Conservation (phyloP, 192 early-diverging fungal genomes). For the Coemansia sp. region DNA sequence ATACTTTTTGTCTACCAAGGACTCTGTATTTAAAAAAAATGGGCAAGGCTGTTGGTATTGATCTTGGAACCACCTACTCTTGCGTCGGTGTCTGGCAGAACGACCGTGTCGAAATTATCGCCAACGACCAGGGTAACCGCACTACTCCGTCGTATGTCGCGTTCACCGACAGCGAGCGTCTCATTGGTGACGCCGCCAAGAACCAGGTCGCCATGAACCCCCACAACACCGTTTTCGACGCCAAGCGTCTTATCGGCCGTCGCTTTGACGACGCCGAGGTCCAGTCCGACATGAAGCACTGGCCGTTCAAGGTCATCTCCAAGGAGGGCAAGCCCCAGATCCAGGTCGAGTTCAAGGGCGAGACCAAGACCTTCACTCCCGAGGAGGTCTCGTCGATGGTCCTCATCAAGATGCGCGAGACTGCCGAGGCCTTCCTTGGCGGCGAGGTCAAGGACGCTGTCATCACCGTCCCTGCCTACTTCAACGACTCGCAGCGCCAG, state of each 20-base stretch:
- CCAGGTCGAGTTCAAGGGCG: slow-evolving; percentile 94
- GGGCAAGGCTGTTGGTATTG: slow-evolving; percentile 61
- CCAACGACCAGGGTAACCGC: slow-evolving; percentile 99
- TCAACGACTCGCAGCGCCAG: slow-evolving; percentile 99
- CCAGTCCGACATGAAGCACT: slow-evolving; percentile 99
- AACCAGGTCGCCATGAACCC: slow-evolving; percentile 99
- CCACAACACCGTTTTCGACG: slow-evolving; percentile 97
- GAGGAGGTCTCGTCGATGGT: slow-evolving; percentile 98
- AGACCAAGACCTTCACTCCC: slow-evolving; percentile 93
- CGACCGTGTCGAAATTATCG: slow-evolving; percentile 91
- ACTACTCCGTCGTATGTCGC: slow-evolving; percentile 97
- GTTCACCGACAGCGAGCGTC: slow-evolving; percentile 96
- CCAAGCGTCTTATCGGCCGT: slow-evolving; percentile 98
- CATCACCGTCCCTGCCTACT: slow-evolving; percentile 97
- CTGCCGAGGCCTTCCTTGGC: slow-evolving; percentile 89
- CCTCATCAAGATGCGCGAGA: slow-evolving; percentile 98
- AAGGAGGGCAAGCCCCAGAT: slow-evolving; percentile 86
- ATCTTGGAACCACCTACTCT: slow-evolving; percentile 60
- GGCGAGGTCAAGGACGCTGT: slow-evolving; percentile 82
- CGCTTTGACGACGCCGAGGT: slow-evolving; percentile 88
- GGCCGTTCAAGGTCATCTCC: slow-evolving; percentile 93
- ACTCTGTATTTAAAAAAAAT: slow-evolving; percentile 16
- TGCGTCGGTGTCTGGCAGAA: slow-evolving; percentile 68
- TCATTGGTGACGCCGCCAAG: slow-evolving; percentile 99
- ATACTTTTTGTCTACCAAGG: slow-evolving; percentile 1